Base-by-base conservation (phyloP, 257 asterid species). In the Osmanthus fragrans region DNA sequence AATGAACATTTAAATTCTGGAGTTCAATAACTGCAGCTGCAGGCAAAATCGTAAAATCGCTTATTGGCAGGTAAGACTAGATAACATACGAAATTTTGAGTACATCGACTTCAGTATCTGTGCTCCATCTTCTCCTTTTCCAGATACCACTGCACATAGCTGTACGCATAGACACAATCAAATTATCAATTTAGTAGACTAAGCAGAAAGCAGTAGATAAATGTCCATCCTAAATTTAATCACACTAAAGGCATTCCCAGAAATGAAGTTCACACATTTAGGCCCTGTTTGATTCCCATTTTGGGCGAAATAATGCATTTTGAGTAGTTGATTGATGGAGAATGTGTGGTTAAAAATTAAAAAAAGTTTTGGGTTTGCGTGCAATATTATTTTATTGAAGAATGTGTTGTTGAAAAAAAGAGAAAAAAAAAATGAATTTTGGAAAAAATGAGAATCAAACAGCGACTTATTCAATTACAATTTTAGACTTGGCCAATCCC, bases 61-160 rank as follows among this genome's bases (percentile, higher is more conserved):
- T 85, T 64, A 73, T 74, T 75, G 36, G 30, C 79, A 23, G 47
- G 45, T 10, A 6, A 40, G 39, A 33, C 74, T 73, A 21, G 74
- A 73, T 3, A 67, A 42, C 73, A 21, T 63, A 63, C 25, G 68
- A 12, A 23, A 63, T 63, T 63, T 9, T n/a, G 33, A 15, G 4
- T 8, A 2, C 18, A 25, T n/a, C 2, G 33, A 21, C 15, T 63
- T 63, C 68, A 63, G 18, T 23, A 63, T 25, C 68, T 12, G 70
- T 76, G 74, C 60, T 76, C 74, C 29, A 76, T 66, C 69, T 76
- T 76, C 80, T 76, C 80, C 56, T 76, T 76, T 47, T 76, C 80
- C 74, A 11, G 74, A 10, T n/a, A 76, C 54, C 71, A 36, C 80
- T 76, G 74, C 68, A 68, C 80, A 23, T 76, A 76, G 49, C 80